These are phyloP conservation scores for Chrysoporthe austroafricana DNA, from an alignment of 2,329 filamentous ascomycete species.

Conservation along the genomic window DNA sequence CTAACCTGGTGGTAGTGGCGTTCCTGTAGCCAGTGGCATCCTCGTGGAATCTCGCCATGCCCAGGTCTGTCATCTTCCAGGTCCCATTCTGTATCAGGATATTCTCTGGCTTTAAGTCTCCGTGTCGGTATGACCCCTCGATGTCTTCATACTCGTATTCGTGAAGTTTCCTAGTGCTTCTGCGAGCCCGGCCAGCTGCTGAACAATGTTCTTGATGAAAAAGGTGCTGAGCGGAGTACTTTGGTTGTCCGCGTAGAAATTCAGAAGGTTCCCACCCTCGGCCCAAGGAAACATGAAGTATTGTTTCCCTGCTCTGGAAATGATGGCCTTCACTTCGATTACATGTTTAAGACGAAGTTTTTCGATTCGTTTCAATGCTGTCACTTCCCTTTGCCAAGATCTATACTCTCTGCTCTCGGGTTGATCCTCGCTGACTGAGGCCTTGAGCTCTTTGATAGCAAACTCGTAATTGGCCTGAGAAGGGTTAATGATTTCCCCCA, in stretches of 20 bases:
- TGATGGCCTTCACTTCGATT: neutral
- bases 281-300: slow-evolving; percentile 29
- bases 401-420: neutral
- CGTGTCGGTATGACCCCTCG: slow-evolving; percentile 9
- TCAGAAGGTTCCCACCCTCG: slow-evolving; percentile 19
- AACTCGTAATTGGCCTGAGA: too few relatives aligned
- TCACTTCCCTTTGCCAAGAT: neutral
- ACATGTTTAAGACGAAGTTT: neutral
- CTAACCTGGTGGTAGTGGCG: too few relatives aligned
- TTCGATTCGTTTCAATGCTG: neutral
- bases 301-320: slow-evolving; percentile 1
- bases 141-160: neutral
- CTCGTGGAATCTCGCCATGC: neutral
- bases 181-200: slow-evolving; percentile 10
- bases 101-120: slow-evolving; percentile 20
- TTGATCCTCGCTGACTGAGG: neutral
- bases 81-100: slow-evolving; percentile 9
- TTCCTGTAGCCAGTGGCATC: neutral
- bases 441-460: slow-evolving; percentile 1
- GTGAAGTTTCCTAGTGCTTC: slow-evolving; percentile 18
- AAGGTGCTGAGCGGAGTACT: neutral
- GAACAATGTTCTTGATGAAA: neutral
- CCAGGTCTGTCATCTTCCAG: slow-evolving; percentile 16
- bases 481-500: too few relatives aligned
- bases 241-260: slow-evolving; percentile 2